Base-by-base conservation (phyloP, 139 green algal species). In the Volvox africanus region DNA sequence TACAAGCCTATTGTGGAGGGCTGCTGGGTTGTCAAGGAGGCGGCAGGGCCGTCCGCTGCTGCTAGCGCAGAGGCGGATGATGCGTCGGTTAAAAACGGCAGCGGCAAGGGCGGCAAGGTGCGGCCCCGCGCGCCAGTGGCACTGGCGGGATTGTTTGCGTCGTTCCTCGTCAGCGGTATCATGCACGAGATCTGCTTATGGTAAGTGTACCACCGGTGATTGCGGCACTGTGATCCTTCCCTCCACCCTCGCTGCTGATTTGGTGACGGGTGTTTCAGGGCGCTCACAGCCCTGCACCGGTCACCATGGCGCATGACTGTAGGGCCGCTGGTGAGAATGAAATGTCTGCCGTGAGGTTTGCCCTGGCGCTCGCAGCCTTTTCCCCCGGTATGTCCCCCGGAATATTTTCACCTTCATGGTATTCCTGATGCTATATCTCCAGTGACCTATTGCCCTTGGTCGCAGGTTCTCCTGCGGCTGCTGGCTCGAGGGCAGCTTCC, bases 111-210 rank as follows among this genome's bases (percentile, higher is more conserved):
- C 17, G 32, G 78, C 32, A 21, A 50, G 61, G 44, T 26, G n/a
- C 61, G n/a, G 61, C 61, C n/a, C 61, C 55, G 61, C 18, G 24
- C 50, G 67, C 78, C 78, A 14, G 13, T 67, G 75, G 13, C 37
- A 18, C 36, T 67, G 78, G 78, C 78, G 37, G 91, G 44, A 17
- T 85, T 90, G 28, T 30, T 35, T 37, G 84, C 84, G 26, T 88
- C 68, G 17, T 93, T 94, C 81, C 11, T 86, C 9, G 86, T 92
- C 36, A 92, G 85, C 73, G 92, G 92, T 33, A 26, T 93, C 16
- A 92, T 91, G 89, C 92, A 94, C 82, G 89, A 94, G 89, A 50
- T 93, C 32, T 82, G 35, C 44, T 44, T 93, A 1, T 12, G 21
- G n/a, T 76, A 1, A 3, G 18, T 77, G 44, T 5, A 9, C 44